Evolutionary conservation across 257 asterid genomes (phyloP), one percentile per base, ranked within the genome.

Genomic region (Ocimum tenuiflorum): DNA sequence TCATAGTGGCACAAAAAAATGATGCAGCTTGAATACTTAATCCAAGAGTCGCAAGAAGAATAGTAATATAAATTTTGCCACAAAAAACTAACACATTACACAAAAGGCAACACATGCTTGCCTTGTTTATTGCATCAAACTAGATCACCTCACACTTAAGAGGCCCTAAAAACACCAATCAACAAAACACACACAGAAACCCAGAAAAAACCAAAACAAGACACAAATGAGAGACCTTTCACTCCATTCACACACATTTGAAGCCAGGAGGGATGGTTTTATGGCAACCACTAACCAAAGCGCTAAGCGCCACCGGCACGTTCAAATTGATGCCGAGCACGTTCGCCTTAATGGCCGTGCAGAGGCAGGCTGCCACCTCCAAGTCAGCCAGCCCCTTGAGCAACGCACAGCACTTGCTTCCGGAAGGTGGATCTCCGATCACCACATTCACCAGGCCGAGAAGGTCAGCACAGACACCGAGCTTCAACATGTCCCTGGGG

Each of bases 331-430:
- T 85, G n/a, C 98, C 96, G 0, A 91, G 88, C 19, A 87, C 86
- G 8, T 81, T 85, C 1, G 94, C 94, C 81, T 87, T 89, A 1
- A 87, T 68, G 36, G 82, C 97, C 1, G 97, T 89, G 81, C 97
- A 89, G 22, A 89, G 94, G 73, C 97, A 89, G 29, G 81, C 95
- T 0, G 96, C 98, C 43, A 59, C 96, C 80, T 91, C 96, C 78
- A 89, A 58, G 72, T 87, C 87, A 0, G 82, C 83, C 78, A 89
- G 59, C 10, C 96, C 96, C 48, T 83, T 68, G 0, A 89, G 94
- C 36, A 87, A 3, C 0, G 94, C 77, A 15, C 96, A 89, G 70
- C 96, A 89, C 45, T 78, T 72, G 42, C 58, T 42, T 0, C 81
- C 79, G 1, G 95, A 83, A 0, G 91, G 91, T 0, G 91, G 86